phyloP scores from a whole-genome alignment of 345 rosid species.

The Aquilaria yunnanensis region DNA sequence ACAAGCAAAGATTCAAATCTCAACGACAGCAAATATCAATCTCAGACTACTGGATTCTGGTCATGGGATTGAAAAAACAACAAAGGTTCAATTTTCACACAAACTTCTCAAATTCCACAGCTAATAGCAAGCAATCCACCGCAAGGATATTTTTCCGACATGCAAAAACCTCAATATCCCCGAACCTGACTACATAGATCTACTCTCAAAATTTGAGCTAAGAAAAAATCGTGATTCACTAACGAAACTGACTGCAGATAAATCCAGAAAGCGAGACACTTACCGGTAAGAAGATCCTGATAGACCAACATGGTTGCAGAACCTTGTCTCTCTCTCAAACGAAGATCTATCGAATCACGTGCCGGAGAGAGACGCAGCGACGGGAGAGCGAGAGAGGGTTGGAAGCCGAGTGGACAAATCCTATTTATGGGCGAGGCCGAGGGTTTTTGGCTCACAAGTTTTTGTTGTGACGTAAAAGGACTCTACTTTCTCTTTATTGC shows the following conservation, averaged over 20 bases:
- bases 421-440: constrained; percentile 21
- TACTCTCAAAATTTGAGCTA: too few species aligned
- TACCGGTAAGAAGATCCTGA: constrained; percentile 75
- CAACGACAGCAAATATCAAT: neutral
- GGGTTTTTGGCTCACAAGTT: constrained; percentile 25
- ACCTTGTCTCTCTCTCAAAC: constrained; percentile 24
- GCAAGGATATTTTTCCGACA: too few species aligned
- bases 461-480: constrained; percentile 7
- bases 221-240: too few species aligned
- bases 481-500: neutral
- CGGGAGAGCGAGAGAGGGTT: constrained; percentile 22
- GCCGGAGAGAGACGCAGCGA: constrained; percentile 30
- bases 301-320: constrained; percentile 85
- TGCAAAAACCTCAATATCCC: too few species aligned
- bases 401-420: fast-evolving
- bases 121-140: too few species aligned
- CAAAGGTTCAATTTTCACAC: neutral
- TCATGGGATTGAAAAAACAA: neutral
- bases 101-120: too few species aligned
- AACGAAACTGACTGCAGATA: too few species aligned
- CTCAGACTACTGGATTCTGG: too few species aligned
- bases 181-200: too few species aligned
- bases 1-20: neutral
- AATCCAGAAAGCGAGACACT: neutral
- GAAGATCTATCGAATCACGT: constrained; percentile 10